A percentile compares a stretch with the other conserved stretches of the same genome.
These are phyloP conservation scores for Heliamphora pulchella DNA, from an alignment of 179 eudicot genomes.

Conservation along the genomic window DNA sequence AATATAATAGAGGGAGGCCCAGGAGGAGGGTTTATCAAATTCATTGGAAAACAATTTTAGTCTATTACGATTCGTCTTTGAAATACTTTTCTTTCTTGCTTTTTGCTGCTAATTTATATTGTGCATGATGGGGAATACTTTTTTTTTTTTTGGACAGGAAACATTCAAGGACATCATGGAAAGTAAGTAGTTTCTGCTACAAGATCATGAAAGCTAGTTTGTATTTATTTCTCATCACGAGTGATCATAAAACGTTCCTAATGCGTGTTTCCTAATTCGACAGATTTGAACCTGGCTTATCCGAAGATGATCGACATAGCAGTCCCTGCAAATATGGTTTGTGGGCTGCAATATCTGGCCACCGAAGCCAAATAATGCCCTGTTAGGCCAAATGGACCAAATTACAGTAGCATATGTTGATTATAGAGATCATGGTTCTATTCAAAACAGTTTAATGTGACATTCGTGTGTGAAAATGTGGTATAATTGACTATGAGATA, in stretches of 20 bases:
- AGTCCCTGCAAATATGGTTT: slow-evolving; percentile 84
- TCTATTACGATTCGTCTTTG: neutral
- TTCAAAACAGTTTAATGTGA: neutral
- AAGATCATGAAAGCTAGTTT: slow-evolving; percentile 1
- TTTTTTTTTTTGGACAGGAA: slow-evolving; percentile 44
- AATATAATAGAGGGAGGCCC: neutral
- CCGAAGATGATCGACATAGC: slow-evolving; percentile 93
- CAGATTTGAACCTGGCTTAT: slow-evolving; percentile 80
- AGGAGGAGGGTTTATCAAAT: neutral
- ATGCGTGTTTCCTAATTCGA: neutral
- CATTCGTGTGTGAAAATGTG: neutral
- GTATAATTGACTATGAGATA: neutral
- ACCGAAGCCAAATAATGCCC: slow-evolving; percentile 24
- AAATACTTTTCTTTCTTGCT: neutral
- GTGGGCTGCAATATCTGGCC: slow-evolving; percentile 73
- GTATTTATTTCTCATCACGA: neutral
- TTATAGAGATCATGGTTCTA: neutral
- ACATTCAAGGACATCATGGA: slow-evolving; percentile 73
- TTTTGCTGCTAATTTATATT: neutral
- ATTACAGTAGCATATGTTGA: neutral
- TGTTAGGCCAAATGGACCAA: slow-evolving; percentile 2
- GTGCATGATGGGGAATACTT: neutral
- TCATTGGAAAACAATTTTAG: neutral
- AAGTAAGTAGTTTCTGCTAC: slow-evolving; percentile 42
- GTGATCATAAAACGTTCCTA: neutral